A percentile compares a stretch with the other conserved stretches of the same genome.
Evolutionary conservation across 1,284 basidiomycete species (phyloP).

Genomic region (Naganishia cerealis): DNA sequence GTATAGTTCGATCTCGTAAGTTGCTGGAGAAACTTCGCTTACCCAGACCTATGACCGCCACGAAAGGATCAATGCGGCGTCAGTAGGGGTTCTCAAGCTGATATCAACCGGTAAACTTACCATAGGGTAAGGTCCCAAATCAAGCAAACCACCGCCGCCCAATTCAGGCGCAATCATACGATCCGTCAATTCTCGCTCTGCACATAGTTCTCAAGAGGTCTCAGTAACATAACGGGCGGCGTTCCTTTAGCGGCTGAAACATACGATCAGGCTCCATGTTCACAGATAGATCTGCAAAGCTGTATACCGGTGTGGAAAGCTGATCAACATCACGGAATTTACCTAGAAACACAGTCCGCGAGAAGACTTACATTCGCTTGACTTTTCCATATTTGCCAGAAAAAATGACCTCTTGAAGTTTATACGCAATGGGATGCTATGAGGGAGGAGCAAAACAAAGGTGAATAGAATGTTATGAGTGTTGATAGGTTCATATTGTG

Average conservation of each 20-base stretch:
- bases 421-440: constrained; percentile 51
- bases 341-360: neutral
- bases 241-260: constrained; percentile 42
- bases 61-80: neutral
- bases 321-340: neutral
- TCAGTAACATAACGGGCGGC: constrained; percentile 26
- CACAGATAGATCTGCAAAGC: constrained; percentile 69
- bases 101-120: constrained; percentile 57
- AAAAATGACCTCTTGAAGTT: constrained; percentile 49
- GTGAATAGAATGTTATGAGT: neutral
- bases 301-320: constrained; percentile 16
- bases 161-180: constrained; percentile 76
- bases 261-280: constrained; percentile 71
- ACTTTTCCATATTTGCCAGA: constrained; percentile 51
- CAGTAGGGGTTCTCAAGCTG: neutral
- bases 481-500: neutral
- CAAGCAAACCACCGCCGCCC: constrained; percentile 80
- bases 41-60: constrained; percentile 26
- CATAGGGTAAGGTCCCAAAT: constrained; percentile 81
- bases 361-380: constrained; percentile 43
- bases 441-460: neutral
- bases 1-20: neutral
- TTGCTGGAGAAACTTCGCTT: neutral
- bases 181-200: constrained; percentile 54
- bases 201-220: neutral